Evolutionary conservation across 331 rosid species (phyloP).

Genomic region (Rosa hybrid): DNA sequence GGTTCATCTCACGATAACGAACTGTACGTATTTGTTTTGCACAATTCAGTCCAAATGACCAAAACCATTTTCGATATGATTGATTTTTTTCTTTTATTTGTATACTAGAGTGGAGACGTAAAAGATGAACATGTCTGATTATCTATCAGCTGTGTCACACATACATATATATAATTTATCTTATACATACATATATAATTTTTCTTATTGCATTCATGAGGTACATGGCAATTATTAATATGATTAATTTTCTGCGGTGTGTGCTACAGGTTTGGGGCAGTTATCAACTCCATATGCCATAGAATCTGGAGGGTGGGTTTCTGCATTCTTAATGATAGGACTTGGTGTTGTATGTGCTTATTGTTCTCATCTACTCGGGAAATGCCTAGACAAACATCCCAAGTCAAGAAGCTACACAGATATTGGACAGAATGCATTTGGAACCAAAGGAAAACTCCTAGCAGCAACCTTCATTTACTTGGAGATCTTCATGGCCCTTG

Average conservation of each 20-base stretch:
- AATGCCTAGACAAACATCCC: conserved; percentile 57
- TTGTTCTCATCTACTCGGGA: conserved; percentile 53
- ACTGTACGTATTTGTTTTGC: not conserved
- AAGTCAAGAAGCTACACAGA: conserved; percentile 56
- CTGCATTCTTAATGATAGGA: conserved; percentile 46
- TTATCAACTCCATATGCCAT: conserved; percentile 71
- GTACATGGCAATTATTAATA: not conserved
- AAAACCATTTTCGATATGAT: not conserved
- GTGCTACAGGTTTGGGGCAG: conserved; percentile 68
- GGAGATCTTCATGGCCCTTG: conserved; percentile 79
- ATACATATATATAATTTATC: no score
- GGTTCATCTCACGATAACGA: not conserved
- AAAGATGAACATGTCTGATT: not conserved
- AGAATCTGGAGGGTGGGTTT: conserved; percentile 66
- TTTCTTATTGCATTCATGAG: not conserved
- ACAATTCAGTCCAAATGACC: not conserved
- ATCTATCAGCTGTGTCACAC: not conserved
- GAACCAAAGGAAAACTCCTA: conserved; percentile 51
- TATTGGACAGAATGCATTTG: conserved; percentile 67
- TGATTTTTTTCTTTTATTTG: no score
- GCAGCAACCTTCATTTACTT: conserved; percentile 51
- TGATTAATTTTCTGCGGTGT: not conserved
- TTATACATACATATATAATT: no score
- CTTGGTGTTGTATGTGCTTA: conserved; percentile 60
- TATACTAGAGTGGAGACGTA: not conserved